Evolutionary conservation across 2,329 filamentous ascomycete species (phyloP), one percentile per base, ranked within the genome.

Genomic region (Penicillium sp.): DNA sequence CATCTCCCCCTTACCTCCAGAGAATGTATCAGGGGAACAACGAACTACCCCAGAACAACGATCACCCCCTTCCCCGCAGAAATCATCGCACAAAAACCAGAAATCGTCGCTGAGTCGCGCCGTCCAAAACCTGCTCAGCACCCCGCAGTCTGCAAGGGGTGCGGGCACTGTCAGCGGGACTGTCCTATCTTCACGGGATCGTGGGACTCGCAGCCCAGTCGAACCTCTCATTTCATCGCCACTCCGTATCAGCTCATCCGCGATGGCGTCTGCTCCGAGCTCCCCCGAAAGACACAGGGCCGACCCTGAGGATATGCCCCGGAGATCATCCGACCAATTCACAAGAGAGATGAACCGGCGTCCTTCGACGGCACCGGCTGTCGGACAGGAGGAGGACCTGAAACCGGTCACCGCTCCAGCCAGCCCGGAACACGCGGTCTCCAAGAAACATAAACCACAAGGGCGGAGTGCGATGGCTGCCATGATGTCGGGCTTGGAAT

Each of bases 11-110:
- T 90, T 90, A 87, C 91, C 88, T 67, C 84, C 92, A 67, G 89
- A 91, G 75, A 84, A 87, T 47, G 84, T 87, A 62, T 80, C 92
- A 60, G 89, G 92, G 69, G 87, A 91, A 77, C 29, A 49, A 27
- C 22, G 15, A n/a, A 52, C 49, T 37, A 22, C n/a, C 26, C 42
- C 46, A 9, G 26, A 29, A n/a, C 20, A 23, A 42, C 56, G 22
- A 26, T 43, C 55, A 8, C 25, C 52, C 9, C 27, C 51, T 18
- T 40, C 51, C 23, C 26, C 44, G 31, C 53, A 53, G 1, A 33
- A 27, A 15, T 7, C 23, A 4, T 29, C 45, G 2, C 8, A 25
- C 31, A 44, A 52, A 26, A 25, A 8, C 3, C 48, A 49, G n/a
- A 51, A 51, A 52, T n/a, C 46, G 18, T 27, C 49, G 23, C 40